Evolutionary conservation across 2,329 filamentous ascomycete species (phyloP).

Genomic region (Talaromyces sp.): DNA sequence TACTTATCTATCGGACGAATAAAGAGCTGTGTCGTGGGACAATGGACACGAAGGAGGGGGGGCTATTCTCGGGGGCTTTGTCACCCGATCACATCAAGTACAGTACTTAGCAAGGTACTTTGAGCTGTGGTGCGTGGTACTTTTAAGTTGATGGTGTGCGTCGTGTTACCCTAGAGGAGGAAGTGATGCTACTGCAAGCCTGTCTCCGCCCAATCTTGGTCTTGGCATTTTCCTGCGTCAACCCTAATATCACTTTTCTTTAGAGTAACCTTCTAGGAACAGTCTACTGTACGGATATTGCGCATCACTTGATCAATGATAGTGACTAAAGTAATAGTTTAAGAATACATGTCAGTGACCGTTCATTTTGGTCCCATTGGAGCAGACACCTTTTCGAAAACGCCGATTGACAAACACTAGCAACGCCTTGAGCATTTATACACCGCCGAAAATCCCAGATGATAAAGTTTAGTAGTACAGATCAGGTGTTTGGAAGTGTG

Average conservation of each 20-base stretch:
- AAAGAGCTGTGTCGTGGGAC: conserved; percentile 1
- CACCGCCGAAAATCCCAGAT: background rate
- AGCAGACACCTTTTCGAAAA: background rate
- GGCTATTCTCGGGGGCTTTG: background rate
- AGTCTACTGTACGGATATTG: background rate
- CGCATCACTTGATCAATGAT: background rate
- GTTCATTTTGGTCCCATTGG: background rate
- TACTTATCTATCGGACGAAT: background rate
- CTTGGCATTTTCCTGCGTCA: conserved; percentile 1
- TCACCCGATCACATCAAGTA: conserved; percentile 4
- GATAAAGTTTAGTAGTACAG: background rate
- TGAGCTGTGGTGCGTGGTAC: conserved; percentile 3
- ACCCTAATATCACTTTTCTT: background rate
- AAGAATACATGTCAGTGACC: background rate
- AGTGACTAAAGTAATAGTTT: background rate
- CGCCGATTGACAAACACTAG: background rate
- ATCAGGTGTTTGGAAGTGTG: background rate
- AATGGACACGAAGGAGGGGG: background rate
- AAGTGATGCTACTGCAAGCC: background rate
- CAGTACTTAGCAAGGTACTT: background rate
- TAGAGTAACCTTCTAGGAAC: too few species aligned
- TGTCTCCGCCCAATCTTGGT: background rate
- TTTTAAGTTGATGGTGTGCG: background rate
- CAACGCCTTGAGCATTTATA: background rate
- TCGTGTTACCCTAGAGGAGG: background rate